Percentiles rank a stretch among this genome's conserved stretches.
These are phyloP conservation scores for Coemansia sp. DNA, from an alignment of 192 early-diverging fungal genomes.

Conservation along the genomic window DNA sequence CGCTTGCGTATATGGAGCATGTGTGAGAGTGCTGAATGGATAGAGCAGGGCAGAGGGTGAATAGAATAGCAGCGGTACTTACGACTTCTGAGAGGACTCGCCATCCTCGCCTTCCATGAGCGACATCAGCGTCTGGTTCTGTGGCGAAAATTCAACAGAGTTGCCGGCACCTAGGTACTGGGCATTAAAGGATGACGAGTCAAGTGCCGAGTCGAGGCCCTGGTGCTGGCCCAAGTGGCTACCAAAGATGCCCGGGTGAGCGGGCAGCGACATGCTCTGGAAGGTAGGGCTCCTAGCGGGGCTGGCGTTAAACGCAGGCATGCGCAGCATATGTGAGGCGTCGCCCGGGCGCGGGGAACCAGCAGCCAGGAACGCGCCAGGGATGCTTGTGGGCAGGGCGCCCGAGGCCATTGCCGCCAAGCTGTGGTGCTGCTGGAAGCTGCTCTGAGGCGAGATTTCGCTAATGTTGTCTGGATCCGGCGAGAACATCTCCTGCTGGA, in stretches of 20 bases:
- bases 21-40: constrained; percentile 14
- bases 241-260: constrained; percentile 54
- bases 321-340: constrained; percentile 41
- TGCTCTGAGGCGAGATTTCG: constrained; percentile 40
- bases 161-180: constrained; percentile 40
- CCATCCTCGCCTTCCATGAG: constrained; percentile 45
- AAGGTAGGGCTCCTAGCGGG: constrained; percentile 44
- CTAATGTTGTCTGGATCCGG: constrained; percentile 34
- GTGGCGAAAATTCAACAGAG: constrained; percentile 44
- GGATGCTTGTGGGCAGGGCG: constrained; percentile 45
- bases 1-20: constrained; percentile 3
- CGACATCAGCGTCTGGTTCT: constrained; percentile 50
- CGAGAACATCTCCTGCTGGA: constrained; percentile 42
- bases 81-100: constrained; percentile 36
- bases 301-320: constrained; percentile 42
- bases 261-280: constrained; percentile 63
- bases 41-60: neutral
- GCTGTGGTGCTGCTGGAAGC: constrained; percentile 32
- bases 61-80: constrained; percentile 22
- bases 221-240: constrained; percentile 55
- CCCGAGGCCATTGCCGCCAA: constrained; percentile 41
- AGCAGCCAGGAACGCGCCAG: constrained; percentile 28
- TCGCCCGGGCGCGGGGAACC: constrained; percentile 24
- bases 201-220: constrained; percentile 56
- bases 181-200: constrained; percentile 41